Conservation (phyloP, 2,329 filamentous ascomycete genomes). For the Trichophyton mentagrophytes region DNA sequence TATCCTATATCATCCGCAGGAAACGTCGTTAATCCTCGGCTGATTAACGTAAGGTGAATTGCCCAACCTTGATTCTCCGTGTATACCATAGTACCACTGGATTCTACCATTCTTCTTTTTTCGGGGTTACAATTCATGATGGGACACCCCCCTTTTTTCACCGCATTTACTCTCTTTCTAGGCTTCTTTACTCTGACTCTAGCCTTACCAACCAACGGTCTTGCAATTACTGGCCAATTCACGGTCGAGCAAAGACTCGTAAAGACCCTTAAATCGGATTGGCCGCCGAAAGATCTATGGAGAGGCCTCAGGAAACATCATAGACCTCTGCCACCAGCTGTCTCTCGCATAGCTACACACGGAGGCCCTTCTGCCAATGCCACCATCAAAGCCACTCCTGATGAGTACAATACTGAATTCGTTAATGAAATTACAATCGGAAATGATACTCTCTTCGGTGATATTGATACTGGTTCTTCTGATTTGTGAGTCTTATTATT, state of each 20-base stretch:
- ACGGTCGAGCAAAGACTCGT: slow-evolving; percentile 1
- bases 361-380: not conserved
- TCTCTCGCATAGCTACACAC: not conserved
- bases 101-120: not conserved
- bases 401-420: slow-evolving; percentile 45
- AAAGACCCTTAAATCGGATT: not conserved
- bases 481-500: slow-evolving; percentile 45
- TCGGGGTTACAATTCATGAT: not conserved
- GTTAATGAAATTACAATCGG: slow-evolving; percentile 52
- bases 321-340: not conserved
- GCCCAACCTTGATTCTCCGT: not conserved
- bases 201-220: not conserved
- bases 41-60: too few relatives aligned
- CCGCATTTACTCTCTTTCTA: too few relatives aligned
- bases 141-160: not conserved
- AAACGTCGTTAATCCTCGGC: too few relatives aligned
- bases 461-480: slow-evolving; percentile 58
- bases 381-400: slow-evolving; percentile 29
- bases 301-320: not conserved
- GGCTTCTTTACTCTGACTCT: not conserved
- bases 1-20: too few relatives aligned
- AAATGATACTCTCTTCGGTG: slow-evolving; percentile 49
- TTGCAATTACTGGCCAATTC: not conserved
- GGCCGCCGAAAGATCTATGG: not conserved
- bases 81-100: too few relatives aligned